These are phyloP conservation scores for Digitaria exilis DNA, from an alignment of 202 grass and related monocot species.

Conservation along the genomic window DNA sequence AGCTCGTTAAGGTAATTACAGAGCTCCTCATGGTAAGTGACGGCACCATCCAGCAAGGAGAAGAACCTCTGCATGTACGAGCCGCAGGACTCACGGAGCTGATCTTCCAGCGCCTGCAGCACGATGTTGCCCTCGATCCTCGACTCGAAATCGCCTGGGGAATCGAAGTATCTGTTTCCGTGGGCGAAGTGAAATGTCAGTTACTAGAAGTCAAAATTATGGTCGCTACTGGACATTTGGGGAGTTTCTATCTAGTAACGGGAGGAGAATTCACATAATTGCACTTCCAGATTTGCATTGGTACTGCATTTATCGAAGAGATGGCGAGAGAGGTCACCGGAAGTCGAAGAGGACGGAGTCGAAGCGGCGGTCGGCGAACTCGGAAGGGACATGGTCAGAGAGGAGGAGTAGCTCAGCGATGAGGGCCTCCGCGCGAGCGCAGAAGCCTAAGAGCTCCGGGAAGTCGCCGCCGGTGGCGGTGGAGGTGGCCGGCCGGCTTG, in stretches of 20 bases:
- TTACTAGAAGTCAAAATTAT: not conserved
- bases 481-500: not conserved
- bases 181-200: conserved; percentile 8
- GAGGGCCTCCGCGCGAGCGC: conserved; percentile 62
- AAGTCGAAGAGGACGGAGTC: conserved; percentile 72
- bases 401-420: conserved; percentile 67
- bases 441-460: conserved; percentile 64
- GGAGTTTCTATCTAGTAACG: not conserved
- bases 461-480: conserved; percentile 36
- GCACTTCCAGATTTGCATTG: not conserved
- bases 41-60: conserved; percentile 56
- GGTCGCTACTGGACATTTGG: not conserved
- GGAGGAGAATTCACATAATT: not conserved
- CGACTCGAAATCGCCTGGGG: conserved; percentile 63
- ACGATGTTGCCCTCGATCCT: conserved; percentile 53
- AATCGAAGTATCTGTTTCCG: conserved; percentile 61
- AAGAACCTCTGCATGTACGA: conserved; percentile 69
- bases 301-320: not conserved
- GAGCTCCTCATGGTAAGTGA: conserved; percentile 66
- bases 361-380: conserved; percentile 59
- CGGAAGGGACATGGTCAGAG: conserved; percentile 47
- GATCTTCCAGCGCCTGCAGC: conserved; percentile 66
- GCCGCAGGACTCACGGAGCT: conserved; percentile 63
- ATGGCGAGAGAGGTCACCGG: conserved; percentile 32
- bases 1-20: conserved; percentile 63